Evolutionary conservation across 2,329 filamentous ascomycete genomes (phyloP).

Genomic region (Botrytis aclada): DNA sequence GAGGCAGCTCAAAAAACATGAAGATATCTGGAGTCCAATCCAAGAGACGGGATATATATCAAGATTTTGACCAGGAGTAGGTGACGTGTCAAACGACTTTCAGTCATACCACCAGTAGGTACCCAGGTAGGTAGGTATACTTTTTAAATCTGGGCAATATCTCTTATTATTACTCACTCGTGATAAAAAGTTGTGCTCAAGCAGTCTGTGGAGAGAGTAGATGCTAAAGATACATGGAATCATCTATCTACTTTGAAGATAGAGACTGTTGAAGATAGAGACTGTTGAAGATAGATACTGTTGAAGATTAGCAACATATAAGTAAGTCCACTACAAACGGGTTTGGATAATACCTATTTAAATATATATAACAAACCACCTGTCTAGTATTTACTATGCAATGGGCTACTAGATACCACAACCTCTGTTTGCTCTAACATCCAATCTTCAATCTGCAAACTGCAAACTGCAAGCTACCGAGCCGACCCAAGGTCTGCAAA

Average conservation of each 20-base stretch:
- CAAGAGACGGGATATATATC: neutral
- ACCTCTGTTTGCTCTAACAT: neutral
- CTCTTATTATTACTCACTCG: too few relatives aligned
- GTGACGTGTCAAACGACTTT: too few relatives aligned
- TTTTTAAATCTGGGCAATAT: neutral
- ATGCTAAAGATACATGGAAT: neutral
- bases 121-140: neutral
- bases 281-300: neutral
- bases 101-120: neutral
- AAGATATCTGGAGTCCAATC: neutral
- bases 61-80: neutral
- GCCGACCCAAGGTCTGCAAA: neutral
- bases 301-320: too few relatives aligned
- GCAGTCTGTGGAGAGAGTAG: neutral
- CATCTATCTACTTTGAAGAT: neutral
- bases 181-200: neutral
- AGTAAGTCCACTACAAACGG: too few relatives aligned
- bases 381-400: neutral
- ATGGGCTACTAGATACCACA: neutral
- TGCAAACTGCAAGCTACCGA: neutral
- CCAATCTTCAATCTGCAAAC: neutral
- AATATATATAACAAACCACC: too few relatives aligned
- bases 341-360: neutral
- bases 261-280: neutral
- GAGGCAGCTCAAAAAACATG: neutral